phyloP scores from a whole-genome alignment of 495 filamentous ascomycete genomes.

The Hyphodiscus hymeniophilus region DNA sequence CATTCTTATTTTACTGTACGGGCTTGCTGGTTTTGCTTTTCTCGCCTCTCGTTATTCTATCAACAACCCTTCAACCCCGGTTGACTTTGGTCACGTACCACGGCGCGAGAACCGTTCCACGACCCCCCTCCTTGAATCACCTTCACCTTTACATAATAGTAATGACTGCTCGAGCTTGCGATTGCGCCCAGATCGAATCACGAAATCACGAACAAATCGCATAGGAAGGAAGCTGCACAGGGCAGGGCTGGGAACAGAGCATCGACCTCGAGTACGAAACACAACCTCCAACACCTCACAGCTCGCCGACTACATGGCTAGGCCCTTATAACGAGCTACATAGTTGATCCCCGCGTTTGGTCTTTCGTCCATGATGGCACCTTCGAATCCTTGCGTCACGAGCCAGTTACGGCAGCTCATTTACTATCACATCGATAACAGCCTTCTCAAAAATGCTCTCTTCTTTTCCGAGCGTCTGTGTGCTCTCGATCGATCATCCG shows the following conservation, averaged over 20 bases:
- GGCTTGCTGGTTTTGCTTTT: conserved; percentile 1
- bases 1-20: neutral
- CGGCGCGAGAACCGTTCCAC: neutral
- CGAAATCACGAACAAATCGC: conserved; percentile 1
- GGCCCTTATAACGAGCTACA: conserved; percentile 16
- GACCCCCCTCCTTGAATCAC: neutral
- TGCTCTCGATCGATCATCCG: conserved; percentile 71
- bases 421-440: conserved; percentile 90
- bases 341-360: conserved; percentile 4
- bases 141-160: conserved; percentile 6
- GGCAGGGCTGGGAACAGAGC: conserved; percentile 7
- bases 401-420: conserved; percentile 76
- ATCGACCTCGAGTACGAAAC: neutral
- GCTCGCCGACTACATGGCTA: conserved; percentile 18
- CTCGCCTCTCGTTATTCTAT: conserved; percentile 6
- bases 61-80: neutral
- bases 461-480: conserved; percentile 83
- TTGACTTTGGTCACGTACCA: neutral
- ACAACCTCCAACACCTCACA: conserved; percentile 5
- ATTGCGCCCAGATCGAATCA: neutral
- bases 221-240: neutral
- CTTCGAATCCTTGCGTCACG: conserved; percentile 48
- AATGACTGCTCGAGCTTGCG: conserved; percentile 11
- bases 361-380: conserved; percentile 53
- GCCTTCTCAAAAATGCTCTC: conserved; percentile 76